Evolutionary conservation across 2,329 filamentous ascomycete genomes (phyloP).

Genomic region (Hymenoscyphus repandus): DNA sequence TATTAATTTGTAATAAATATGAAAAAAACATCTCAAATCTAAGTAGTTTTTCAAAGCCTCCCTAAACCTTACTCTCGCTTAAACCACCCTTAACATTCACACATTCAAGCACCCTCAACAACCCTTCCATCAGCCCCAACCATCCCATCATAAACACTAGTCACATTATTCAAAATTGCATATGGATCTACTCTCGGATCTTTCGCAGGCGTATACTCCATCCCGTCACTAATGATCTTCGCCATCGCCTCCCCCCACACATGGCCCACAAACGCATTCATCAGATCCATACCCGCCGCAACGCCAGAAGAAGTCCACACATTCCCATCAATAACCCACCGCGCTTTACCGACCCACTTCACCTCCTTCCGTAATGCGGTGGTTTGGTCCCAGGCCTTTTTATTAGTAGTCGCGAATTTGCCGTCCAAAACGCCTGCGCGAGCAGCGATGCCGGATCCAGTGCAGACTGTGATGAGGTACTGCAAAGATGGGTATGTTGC

Average conservation of each 20-base stretch:
- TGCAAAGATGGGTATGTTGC: constrained; percentile 42
- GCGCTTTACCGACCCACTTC: constrained; percentile 54
- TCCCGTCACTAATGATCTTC: constrained; percentile 40
- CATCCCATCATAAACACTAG: constrained; percentile 5
- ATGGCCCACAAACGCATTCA: constrained; percentile 49
- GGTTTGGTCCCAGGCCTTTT: constrained; percentile 43
- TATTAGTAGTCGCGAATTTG: constrained; percentile 61
- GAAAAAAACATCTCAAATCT: too few species aligned
- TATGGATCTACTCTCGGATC: constrained; percentile 34
- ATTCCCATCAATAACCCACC: constrained; percentile 59
- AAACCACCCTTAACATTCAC: not conserved
- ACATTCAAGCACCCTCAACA: too few species aligned
- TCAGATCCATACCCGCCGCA: constrained; percentile 57
- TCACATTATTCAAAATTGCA: constrained; percentile 10
- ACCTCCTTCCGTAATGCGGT: constrained; percentile 44
- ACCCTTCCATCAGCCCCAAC: not conserved
- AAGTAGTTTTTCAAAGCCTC: too few species aligned
- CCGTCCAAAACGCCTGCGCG: constrained; percentile 55
- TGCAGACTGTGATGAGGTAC: constrained; percentile 62
- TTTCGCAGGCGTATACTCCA: constrained; percentile 54
- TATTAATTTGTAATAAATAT: too few species aligned
- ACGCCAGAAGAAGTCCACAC: constrained; percentile 63
- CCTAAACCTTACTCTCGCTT: not conserved
- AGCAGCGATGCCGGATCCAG: constrained; percentile 55
- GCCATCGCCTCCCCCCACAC: constrained; percentile 50